Base-by-base conservation (phyloP, 768 basidiomycete genomes). In the Kwoniella sp. region DNA sequence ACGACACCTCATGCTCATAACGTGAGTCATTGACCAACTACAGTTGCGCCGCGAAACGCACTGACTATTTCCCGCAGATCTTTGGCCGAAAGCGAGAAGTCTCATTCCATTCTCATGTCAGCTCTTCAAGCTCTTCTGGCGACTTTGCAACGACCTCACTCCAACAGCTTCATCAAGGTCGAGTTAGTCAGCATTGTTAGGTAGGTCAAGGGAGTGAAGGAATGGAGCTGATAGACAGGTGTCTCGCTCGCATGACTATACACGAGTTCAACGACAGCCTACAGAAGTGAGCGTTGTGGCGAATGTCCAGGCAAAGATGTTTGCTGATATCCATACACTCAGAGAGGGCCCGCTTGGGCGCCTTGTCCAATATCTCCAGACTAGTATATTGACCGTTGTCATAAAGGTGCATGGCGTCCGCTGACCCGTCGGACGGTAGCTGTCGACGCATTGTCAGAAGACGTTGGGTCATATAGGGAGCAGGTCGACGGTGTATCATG, bases 121-220 rank as follows among this genome's bases (percentile, higher is more conserved):
- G 48, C 48, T 4, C 58, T 60, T 8, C 47, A 52, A 20, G 29
- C 48, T 1, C 37, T 60, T 2, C 22, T 60, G 1, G 48, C 2
- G 8, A 13, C 55, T 8, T n/a, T 63, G 17, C 4, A 55, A 8
- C 37, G 41, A 30, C 55, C 55, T 29, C 37, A 37, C n/a, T 17
- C 47, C 41, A 29, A 38, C n/a, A 22, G 31, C 1, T n/a, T 29
- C 13, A 15, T 63, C 22, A 55, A 57, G 29, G 38, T 53, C 12
- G 55, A 63, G 26, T 45, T 29, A 3, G 17, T 63, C 2, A 50
- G 38, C 15, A 38, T 63, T 34, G 30, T 63, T 22, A 55, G 45
- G 55, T 63, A n/a, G 5, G 62, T 30, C 22, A 34, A 5, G 13
- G 5, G 41, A 9, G 41, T 17, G 17, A 45, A 45, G 34, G 34